These are phyloP conservation scores for Penstemon barbatus DNA, from an alignment of 257 asterid species.

Conservation along the genomic window DNA sequence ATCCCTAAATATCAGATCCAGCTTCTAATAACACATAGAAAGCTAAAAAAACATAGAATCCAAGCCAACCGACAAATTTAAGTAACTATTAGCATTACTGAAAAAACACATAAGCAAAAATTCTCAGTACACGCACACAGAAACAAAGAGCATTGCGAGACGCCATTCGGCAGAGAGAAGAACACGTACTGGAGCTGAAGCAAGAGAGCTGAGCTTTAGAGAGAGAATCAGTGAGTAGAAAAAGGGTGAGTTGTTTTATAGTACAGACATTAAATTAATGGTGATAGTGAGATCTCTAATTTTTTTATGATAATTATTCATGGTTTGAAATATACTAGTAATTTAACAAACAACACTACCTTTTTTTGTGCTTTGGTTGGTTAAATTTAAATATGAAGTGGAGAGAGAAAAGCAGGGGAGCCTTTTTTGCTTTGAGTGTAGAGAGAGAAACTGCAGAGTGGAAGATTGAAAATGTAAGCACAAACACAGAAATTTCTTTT, in stretches of 20 bases:
- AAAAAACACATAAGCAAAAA: constrained; percentile 8
- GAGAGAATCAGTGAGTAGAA: constrained; percentile 17
- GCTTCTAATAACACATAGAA: constrained; percentile 25
- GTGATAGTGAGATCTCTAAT: constrained; percentile 26
- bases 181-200: constrained; percentile 48
- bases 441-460: constrained; percentile 33
- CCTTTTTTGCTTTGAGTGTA: constrained; percentile 22
- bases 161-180: neutral
- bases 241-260: constrained; percentile 16
- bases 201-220: constrained; percentile 30
- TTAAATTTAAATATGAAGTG: neutral
- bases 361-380: neutral
- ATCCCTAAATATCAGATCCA: constrained; percentile 59
- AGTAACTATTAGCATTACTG: constrained; percentile 1
- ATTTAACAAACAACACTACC: neutral
- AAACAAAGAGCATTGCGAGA: constrained; percentile 19
- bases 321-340: neutral
- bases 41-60: constrained; percentile 19
- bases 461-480: constrained; percentile 15
- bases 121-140: constrained; percentile 2
- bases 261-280: neutral
- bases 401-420: constrained; percentile 29
- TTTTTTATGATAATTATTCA: constrained; percentile 10
- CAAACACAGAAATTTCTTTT: neutral
- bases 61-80: constrained; percentile 35